Conservation (phyloP, 164 flowering plant genomes). For the Piper betle region DNA sequence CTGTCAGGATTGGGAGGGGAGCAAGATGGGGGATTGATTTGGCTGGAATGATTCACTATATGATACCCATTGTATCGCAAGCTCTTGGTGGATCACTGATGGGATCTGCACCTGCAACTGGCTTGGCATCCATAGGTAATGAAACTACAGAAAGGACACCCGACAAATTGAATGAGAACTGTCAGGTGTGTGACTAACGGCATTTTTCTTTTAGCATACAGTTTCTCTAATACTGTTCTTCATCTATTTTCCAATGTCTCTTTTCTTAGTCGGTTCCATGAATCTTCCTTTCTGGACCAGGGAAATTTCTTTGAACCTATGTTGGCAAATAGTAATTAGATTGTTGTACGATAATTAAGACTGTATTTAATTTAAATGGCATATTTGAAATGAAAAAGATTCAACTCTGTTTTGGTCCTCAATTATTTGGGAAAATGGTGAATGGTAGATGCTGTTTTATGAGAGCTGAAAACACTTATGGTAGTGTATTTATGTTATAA, state of each 20-base stretch:
- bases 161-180: constrained; percentile 9
- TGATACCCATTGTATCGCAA: constrained; percentile 92
- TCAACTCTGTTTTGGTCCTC: too few relatives aligned
- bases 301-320: too few relatives aligned
- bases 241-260: neutral
- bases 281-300: too few relatives aligned
- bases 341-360: too few relatives aligned
- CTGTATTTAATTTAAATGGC: too few relatives aligned
- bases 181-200: constrained; percentile 18
- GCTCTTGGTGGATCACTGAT: constrained; percentile 44
- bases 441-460: too few relatives aligned
- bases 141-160: constrained; percentile 16
- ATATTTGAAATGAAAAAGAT: too few relatives aligned
- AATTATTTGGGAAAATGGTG: too few relatives aligned
- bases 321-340: too few relatives aligned
- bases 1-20: constrained; percentile 47
- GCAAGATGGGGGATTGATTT: constrained; percentile 65
- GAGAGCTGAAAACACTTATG: too few relatives aligned
- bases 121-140: constrained; percentile 4
- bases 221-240: neutral
- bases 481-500: too few relatives aligned
- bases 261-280: neutral
- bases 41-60: constrained; percentile 77
- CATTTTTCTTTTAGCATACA: neutral
- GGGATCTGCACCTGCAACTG: constrained; percentile 13